Percentiles rank a stretch among this genome's conserved stretches.
These are phyloP conservation scores for Aspergillus sp. DNA, from an alignment of 2,329 filamentous ascomycete species.

Conservation along the genomic window DNA sequence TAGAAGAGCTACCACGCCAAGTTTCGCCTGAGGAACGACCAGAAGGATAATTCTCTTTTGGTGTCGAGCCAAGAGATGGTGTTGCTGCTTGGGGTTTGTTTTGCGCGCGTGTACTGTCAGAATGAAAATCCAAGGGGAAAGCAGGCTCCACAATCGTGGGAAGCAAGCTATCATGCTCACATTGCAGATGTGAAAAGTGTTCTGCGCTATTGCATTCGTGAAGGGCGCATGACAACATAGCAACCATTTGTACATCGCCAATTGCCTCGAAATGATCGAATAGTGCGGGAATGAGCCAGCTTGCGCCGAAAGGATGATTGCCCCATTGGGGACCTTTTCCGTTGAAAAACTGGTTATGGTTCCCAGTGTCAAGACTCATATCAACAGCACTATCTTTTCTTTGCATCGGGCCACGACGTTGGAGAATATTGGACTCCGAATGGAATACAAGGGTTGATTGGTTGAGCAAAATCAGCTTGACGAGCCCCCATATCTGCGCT, in stretches of 20 bases:
- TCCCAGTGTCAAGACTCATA: conserved; percentile 20
- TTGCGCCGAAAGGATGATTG: conserved; percentile 47
- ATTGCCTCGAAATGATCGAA: conserved; percentile 53
- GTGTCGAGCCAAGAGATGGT: conserved; percentile 22
- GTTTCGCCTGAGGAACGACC: conserved; percentile 44
- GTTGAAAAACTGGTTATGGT: conserved; percentile 27
- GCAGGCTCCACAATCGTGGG: conserved; percentile 34
- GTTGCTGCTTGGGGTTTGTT: conserved; percentile 36
- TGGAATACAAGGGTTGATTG: conserved; percentile 63
- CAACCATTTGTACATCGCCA: conserved; percentile 58
- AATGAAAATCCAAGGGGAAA: conserved; percentile 42
- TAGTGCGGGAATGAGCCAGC: conserved; percentile 50
- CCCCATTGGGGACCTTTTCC: conserved; percentile 48
- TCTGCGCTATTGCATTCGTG: conserved; percentile 41
- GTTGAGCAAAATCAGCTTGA: conserved; percentile 67
- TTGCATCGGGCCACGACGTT: conserved; percentile 49
- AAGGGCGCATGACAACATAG: conserved; percentile 56
- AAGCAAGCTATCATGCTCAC: conserved; percentile 7
- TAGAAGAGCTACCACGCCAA: conserved; percentile 40
- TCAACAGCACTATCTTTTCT: conserved; percentile 28
- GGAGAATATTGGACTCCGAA: conserved; percentile 56
- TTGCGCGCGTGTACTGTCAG: conserved; percentile 34
- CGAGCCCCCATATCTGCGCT: conserved; percentile 74
- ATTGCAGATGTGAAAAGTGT: conserved; percentile 19
- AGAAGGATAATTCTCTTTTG: conserved; percentile 39